Evolutionary conservation across 257 asterid species (phyloP), one percentile per base, ranked within the genome.

Genomic region (Linderniella brevidens): DNA sequence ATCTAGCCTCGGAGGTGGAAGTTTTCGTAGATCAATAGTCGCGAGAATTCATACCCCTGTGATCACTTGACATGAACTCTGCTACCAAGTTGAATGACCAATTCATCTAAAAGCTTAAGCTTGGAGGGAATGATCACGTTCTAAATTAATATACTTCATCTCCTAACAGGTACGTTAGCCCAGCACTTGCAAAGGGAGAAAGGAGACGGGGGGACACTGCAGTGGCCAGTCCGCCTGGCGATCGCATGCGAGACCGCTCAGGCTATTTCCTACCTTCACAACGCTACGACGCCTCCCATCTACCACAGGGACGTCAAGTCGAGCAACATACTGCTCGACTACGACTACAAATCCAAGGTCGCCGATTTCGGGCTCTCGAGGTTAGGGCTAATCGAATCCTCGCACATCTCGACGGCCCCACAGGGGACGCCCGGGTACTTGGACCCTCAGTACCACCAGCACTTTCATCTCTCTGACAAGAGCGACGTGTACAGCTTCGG

Each of bases 401-500:
- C 97, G 46, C 97, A 87, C 46, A 63, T 87, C 18, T 87, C 97
- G 29, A 87, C 97, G 3, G 93, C 97, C 7, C 97, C 97, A 2
- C 97, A 86, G 50, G 97, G 97, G 25, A 86, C 97, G 13, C 97
- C 94, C 0, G 97, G 97, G 41, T 87, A 87, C 57, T 68, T 87
- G 3, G 97, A 87, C 48, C 97, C 97, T 14, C 95, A 87, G 46
- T 87, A 87, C 50, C 95, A 87, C 47, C 97, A 83, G 62, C 83
- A 80, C 72, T 87, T 71, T 77, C 95, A 83, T 62, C 88, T 87
- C 11, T 87, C 95, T 3, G 97, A 87, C 43, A 87, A 83, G 52
- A 87, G 97, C 44, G 97, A 87, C 14, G 97, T 87, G 12, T 87
- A 87, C 74, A 87, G 97, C 35, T 87, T 87, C 11, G 97, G 97